Conservation (phyloP, 2,329 filamentous ascomycete genomes). For the Sporothrix globosa region DNA sequence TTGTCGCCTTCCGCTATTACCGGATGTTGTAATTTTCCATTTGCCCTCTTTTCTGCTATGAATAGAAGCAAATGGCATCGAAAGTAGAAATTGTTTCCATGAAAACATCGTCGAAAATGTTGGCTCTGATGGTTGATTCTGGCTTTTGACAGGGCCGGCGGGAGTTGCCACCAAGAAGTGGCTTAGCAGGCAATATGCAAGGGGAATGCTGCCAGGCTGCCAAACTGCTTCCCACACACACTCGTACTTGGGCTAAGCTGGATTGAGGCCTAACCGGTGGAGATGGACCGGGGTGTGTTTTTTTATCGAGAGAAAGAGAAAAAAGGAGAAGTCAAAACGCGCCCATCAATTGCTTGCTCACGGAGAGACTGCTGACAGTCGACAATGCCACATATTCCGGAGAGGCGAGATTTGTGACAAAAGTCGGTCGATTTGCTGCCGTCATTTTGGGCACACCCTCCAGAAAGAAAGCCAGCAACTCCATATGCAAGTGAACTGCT, state of each 20-base stretch:
- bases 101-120: not conserved
- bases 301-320: not conserved
- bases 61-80: constrained; percentile 18
- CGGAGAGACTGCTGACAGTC: no score
- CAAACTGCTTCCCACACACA: not conserved
- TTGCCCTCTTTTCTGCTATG: not conserved
- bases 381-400: not conserved
- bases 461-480: not conserved
- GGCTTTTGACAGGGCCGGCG: constrained; percentile 16
- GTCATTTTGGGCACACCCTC: not conserved
- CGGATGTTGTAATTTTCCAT: constrained; percentile 4
- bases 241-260: constrained; percentile 11
- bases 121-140: not conserved
- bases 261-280: constrained; percentile 10
- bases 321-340: not conserved
- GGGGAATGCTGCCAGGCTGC: constrained; percentile 4
- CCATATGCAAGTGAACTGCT: constrained; percentile 1
- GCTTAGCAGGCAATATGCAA: constrained; percentile 27
- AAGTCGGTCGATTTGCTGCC: not conserved
- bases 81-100: constrained; percentile 4
- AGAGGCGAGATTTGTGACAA: not conserved
- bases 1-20: constrained; percentile 4
- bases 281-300: constrained; percentile 8
- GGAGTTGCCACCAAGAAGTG: constrained; percentile 27
- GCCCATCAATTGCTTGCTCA: not conserved